Evolutionary conservation across 2,329 filamentous ascomycete genomes (phyloP), one percentile per base, ranked within the genome.

Genomic region (Penicillium sp.): DNA sequence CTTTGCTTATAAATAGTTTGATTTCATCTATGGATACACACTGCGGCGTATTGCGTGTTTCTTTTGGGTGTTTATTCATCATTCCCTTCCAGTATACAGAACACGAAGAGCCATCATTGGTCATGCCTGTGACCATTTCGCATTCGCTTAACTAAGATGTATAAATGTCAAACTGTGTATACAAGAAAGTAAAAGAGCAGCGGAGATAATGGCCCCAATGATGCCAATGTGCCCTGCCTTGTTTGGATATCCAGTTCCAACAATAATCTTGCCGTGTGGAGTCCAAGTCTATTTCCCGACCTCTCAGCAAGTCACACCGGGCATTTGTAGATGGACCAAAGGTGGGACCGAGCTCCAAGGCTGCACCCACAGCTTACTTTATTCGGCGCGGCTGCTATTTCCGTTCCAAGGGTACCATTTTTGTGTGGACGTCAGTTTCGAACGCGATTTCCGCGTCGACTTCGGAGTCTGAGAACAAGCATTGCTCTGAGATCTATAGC

Each of bases 1-100:
- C 29, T 37, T 42, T 40, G 34, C n/a, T 57, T 46, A 47, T 52
- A 48, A 45, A 51, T 55, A 37, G 47, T 57, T 54, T 45, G 21
- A 16, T 44, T 34, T 18, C 25, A 31, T 38, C 10, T n/a, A 21
- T 21, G 37, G 18, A n/a, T 44, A 27, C 32, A 39, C 39, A 4
- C n/a, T 34, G 15, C 18, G 41, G 52, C 41, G 52, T 44, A 35
- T 55, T 34, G 6, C 12, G 46, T 51, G 34, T 50, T 34, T 29
- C 4, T 34, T 39, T 54, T 16, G 16, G 12, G 13, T 40, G 25
- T 46, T n/a, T 34, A 46, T 34, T 25, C 44, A 29, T 39, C 15
- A 5, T 29, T 25, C 46, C 31, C 40, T 31, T 0, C 18, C 21
- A 27, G 16, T 10, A 45, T 37, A 31, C 52, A 45, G 18, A 31